These are phyloP conservation scores for Sugiyamaella valdiviana DNA, from an alignment of 805 yeast species.

Conservation along the genomic window DNA sequence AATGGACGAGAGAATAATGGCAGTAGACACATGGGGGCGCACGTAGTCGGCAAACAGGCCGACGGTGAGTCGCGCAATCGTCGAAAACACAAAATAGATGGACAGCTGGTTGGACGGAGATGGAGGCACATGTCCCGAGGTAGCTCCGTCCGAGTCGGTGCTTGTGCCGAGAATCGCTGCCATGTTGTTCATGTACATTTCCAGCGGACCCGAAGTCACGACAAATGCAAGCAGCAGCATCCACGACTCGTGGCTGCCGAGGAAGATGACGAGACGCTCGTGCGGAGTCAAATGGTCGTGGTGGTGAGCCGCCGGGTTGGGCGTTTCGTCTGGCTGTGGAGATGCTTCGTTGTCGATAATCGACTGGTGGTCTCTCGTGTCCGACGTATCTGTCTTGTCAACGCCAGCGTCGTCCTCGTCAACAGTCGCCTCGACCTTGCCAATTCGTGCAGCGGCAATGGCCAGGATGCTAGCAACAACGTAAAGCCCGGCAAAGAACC, in stretches of 20 bases:
- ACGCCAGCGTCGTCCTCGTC: constrained; percentile 21
- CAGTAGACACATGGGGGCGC: constrained; percentile 28
- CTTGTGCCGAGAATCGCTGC: constrained; percentile 58
- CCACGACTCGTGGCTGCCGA: constrained; percentile 57
- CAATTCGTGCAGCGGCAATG: constrained; percentile 21
- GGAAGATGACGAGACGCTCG: constrained; percentile 26
- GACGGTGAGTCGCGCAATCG: constrained; percentile 56
- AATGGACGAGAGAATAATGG: constrained; percentile 25
- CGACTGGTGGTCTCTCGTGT: constrained; percentile 12
- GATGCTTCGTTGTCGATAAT: constrained; percentile 22
- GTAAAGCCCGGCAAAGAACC: constrained; percentile 21
- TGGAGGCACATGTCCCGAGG: constrained; percentile 20
- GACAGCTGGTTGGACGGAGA: constrained; percentile 40
- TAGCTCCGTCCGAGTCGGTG: constrained; percentile 17
- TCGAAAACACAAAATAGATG: constrained; percentile 59
- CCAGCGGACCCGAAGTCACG: constrained; percentile 74
- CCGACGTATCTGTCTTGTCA: constrained; percentile 21
- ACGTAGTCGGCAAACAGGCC: constrained; percentile 67
- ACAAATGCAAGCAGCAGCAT: constrained; percentile 57
- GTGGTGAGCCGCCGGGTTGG: constrained; percentile 2
- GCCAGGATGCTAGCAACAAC: constrained; percentile 23
- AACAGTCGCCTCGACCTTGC: constrained; percentile 28
- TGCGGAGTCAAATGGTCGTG: constrained; percentile 21
- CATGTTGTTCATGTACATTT: constrained; percentile 76
- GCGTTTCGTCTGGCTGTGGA: constrained; percentile 27